These are phyloP conservation scores for Hypoxylon sp. DNA, from an alignment of 2,329 filamentous ascomycete species.

Conservation along the genomic window DNA sequence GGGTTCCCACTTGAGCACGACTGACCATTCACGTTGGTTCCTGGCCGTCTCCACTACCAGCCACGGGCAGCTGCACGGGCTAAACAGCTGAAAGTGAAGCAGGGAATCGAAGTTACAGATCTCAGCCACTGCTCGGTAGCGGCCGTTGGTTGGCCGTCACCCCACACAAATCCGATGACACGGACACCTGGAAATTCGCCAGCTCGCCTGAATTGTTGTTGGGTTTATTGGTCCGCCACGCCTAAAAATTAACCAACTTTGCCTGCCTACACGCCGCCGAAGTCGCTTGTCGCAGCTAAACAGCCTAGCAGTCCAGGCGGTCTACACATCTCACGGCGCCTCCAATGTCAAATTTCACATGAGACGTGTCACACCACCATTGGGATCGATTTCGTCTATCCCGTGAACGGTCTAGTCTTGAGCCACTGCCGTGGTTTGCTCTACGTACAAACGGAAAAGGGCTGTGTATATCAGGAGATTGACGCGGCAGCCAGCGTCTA, in stretches of 20 bases:
- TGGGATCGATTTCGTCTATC: constrained; percentile 33
- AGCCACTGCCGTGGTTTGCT: constrained; percentile 13
- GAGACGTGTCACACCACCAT: constrained; percentile 43
- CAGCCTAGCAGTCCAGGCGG: constrained; percentile 24
- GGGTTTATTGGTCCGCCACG: constrained; percentile 5
- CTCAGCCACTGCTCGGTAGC: constrained; percentile 31
- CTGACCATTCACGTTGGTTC: not conserved
- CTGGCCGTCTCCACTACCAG: constrained; percentile 5
- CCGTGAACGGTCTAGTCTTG: constrained; percentile 25
- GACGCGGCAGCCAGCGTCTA: constrained; percentile 13
- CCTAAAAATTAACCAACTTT: not conserved
- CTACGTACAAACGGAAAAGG: constrained; percentile 10
- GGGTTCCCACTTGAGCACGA: constrained; percentile 1
- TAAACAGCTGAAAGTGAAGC: constrained; percentile 7
- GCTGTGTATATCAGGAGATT: constrained; percentile 34
- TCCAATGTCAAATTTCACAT: constrained; percentile 29
- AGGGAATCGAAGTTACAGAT: not conserved
- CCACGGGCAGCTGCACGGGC: too few relatives aligned
- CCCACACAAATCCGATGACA: constrained; percentile 35
- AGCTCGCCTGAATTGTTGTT: not conserved
- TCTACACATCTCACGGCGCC: constrained; percentile 24
- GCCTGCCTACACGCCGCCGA: constrained; percentile 32
- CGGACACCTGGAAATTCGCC: constrained; percentile 15
- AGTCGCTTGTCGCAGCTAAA: constrained; percentile 33
- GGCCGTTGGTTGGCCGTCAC: constrained; percentile 24